These are phyloP conservation scores for Micromonas commoda DNA, from an alignment of 139 green algal genomes.

Conservation along the genomic window DNA sequence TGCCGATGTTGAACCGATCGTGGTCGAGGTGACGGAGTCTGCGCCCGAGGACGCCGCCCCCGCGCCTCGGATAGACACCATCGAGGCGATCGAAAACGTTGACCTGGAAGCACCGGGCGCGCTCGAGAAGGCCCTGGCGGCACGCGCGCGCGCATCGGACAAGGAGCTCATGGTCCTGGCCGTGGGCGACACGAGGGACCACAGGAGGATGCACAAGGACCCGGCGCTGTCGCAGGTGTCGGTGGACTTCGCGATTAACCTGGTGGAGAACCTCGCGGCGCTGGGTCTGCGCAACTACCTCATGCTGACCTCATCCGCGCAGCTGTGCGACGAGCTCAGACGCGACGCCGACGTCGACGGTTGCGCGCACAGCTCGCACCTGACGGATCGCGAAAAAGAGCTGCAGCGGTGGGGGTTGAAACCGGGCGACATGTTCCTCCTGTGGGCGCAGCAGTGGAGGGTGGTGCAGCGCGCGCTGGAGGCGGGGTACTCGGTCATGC, in stretches of 20 bases:
- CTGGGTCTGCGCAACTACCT: conserved; percentile 18
- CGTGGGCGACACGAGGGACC: conserved; percentile 22
- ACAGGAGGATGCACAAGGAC: conserved; percentile 3
- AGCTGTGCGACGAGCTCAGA: conserved; percentile 2
- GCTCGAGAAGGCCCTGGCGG: not conserved
- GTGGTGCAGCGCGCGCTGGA: conserved; percentile 2
- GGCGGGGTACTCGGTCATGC: not conserved
- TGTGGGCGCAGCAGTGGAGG: conserved; percentile 22
- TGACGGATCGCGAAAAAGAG: not conserved
- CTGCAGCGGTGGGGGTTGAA: conserved; percentile 3
- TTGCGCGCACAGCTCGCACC: not conserved
- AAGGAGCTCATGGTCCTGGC: conserved; percentile 15
- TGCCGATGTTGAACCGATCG: no score
- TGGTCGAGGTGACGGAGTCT: no score
- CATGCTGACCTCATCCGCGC: conserved; percentile 3
- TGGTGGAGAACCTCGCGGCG: conserved; percentile 20
- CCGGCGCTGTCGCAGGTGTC: not conserved
- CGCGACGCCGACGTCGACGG: not conserved
- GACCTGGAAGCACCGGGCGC: not conserved
- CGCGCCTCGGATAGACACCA: no score
- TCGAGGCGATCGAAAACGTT: not conserved
- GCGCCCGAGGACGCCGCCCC: no score
- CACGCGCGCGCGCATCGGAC: not conserved
- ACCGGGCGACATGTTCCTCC: conserved; percentile 23
- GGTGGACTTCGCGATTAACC: conserved; percentile 9